Evolutionary conservation across 2,329 filamentous ascomycete species (phyloP).

Genomic region (Ciborinia camelliae): DNA sequence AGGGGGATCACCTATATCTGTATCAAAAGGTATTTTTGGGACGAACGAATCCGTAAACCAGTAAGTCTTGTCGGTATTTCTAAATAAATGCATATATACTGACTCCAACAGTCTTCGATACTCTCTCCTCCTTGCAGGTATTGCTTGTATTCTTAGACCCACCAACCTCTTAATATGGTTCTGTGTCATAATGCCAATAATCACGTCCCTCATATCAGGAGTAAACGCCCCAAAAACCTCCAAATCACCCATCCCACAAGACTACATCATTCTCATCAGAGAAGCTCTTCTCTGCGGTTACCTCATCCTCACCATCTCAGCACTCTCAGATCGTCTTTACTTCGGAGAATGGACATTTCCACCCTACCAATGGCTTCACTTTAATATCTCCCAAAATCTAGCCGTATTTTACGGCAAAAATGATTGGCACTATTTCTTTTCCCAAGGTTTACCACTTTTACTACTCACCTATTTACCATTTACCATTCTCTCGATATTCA

Average conservation of each 20-base stretch:
- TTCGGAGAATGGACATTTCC: slow-evolving; percentile 88
- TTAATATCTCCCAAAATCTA: slow-evolving; percentile 84
- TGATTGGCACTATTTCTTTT: slow-evolving; percentile 87
- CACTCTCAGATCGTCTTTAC: slow-evolving; percentile 69
- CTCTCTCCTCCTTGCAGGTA: slow-evolving; percentile 71
- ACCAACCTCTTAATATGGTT: slow-evolving; percentile 88
- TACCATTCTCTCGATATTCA: slow-evolving; percentile 53
- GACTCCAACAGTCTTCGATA: slow-evolving; percentile 48
- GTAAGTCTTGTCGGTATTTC: slow-evolving; percentile 26
- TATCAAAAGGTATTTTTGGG: slow-evolving; percentile 23
- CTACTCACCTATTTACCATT: slow-evolving; percentile 83
- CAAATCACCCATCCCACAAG: slow-evolving; percentile 13
- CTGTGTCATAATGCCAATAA: slow-evolving; percentile 55
- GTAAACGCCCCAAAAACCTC: slow-evolving; percentile 39
- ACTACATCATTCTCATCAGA: slow-evolving; percentile 52
- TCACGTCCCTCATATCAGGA: slow-evolving; percentile 43
- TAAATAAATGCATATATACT: background rate
- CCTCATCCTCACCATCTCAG: slow-evolving; percentile 59
- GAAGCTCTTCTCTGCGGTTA: slow-evolving; percentile 65
- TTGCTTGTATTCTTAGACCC: slow-evolving; percentile 81
- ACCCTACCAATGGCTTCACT: slow-evolving; percentile 79
- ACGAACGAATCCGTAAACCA: slow-evolving; percentile 37
- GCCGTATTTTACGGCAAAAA: slow-evolving; percentile 92
- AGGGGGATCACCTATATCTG: background rate
- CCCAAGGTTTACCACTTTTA: slow-evolving; percentile 83